Base-by-base conservation (phyloP, 345 rosid species). In the Chamaenerion angustifolium region DNA sequence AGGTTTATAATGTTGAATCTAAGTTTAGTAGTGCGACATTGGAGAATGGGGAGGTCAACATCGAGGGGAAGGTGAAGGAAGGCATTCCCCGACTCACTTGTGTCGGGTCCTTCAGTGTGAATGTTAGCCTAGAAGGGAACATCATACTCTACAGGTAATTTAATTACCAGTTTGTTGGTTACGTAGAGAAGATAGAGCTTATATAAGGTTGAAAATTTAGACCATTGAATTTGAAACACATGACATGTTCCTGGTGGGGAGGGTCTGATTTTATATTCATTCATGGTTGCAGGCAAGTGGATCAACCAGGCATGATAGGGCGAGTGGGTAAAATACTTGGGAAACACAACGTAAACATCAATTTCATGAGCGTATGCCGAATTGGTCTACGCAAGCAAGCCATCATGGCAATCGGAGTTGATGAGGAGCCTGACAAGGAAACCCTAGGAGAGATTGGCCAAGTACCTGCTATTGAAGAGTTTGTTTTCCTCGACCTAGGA, bases 401-500 rank as follows among this genome's bases (percentile, higher is more conserved):
- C 0, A 73, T 82, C 45, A 79, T 82, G 88, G 74, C 90, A 0
- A 82, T 77, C 31, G 95, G 88, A 15, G 78, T 82, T 48, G 95
- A 82, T 51, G 88, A 82, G 43, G 75, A 76, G 55, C 87, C 90
- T 25, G 61, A 64, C 62, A 65, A 53, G 55, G 75, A 70, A 42
- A 64, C 70, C 15, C 71, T 76, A 11, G 67, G 51, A 66, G 74
- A 64, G 63, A 76, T 80, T 16, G 88, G 83, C 17, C 73, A 72
- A 23, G 63, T 67, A 21, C 57, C 71, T 12, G 75, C 77, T 56
- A 54, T 84, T 54, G 75, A 81, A 60, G 87, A 81, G 64, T 81
- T 77, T 56, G 86, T 77, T 55, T 77, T 70, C 67, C 77, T 75
- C 47, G 71, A 79, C 59, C 50, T 66, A 50, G 2, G 25, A n/a